A percentile compares a stretch with the other conserved stretches of the same genome.
Conservation (phyloP, 805 yeast genomes). For the Candida glaebosa region DNA sequence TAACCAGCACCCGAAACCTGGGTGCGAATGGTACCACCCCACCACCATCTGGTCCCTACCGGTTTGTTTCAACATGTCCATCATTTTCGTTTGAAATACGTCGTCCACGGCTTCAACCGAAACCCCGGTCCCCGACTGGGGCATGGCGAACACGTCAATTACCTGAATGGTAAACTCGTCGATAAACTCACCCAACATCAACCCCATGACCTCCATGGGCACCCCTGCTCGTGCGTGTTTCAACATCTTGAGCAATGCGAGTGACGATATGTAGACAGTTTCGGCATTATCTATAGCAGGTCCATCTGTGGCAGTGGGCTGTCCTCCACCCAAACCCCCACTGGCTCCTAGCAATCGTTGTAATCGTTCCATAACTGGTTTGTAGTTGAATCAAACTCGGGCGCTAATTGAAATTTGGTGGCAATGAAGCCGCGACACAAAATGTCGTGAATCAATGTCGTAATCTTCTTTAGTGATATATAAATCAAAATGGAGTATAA, state of each 20-base stretch:
- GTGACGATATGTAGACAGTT: conserved; percentile 92
- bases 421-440: conserved; percentile 13
- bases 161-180: conserved; percentile 97
- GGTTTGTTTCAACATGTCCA: conserved; percentile 98
- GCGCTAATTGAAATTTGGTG: too few relatives aligned
- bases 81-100: conserved; percentile 97
- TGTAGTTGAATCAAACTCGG: not conserved
- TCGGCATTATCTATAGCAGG: conserved; percentile 93
- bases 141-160: conserved; percentile 99
- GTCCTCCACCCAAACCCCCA: conserved; percentile 43
- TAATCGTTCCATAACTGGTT: conserved; percentile 42
- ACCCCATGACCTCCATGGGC: conserved; percentile 86
- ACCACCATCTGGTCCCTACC: conserved; percentile 99
- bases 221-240: conserved; percentile 94
- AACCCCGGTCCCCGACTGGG: conserved; percentile 97
- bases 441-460: not conserved
- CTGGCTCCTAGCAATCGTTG: conserved; percentile 45
- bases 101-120: conserved; percentile 99
- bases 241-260: conserved; percentile 93
- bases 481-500: too few relatives aligned
- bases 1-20: conserved; percentile 99
- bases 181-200: conserved; percentile 97
- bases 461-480: too few relatives aligned
- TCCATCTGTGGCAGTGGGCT: conserved; percentile 53
- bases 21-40: conserved; percentile 99